phyloP scores from a whole-genome alignment of 805 yeast genomes.

The Naumovozyma dairenensis region DNA sequence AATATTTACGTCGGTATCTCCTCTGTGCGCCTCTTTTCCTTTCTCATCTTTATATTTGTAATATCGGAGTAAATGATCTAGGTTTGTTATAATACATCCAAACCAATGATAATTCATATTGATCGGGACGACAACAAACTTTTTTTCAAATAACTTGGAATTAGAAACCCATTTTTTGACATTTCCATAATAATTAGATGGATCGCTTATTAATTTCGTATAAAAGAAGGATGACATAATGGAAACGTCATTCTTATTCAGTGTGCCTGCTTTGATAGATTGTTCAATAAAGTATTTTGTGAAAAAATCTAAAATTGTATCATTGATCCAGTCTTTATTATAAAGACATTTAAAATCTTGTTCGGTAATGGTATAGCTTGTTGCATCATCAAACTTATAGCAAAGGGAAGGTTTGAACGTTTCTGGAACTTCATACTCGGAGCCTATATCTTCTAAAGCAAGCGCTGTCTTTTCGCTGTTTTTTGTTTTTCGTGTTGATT shows the following conservation, averaged over 20 bases:
- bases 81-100: conserved; percentile 59
- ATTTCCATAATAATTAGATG: conserved; percentile 41
- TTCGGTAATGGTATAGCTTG: conserved; percentile 46
- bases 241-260: conserved; percentile 32
- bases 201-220: conserved; percentile 44
- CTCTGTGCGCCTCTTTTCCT: conserved; percentile 1
- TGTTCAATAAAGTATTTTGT: conserved; percentile 46
- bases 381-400: conserved; percentile 44
- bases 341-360: conserved; percentile 72
- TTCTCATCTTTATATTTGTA: conserved; percentile 5
- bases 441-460: conserved; percentile 8
- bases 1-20: conserved; percentile 2
- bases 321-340: conserved; percentile 83
- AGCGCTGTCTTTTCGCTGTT: background rate
- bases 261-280: conserved; percentile 22
- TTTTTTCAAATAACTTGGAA: conserved; percentile 48
- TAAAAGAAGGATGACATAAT: conserved; percentile 80
- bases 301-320: conserved; percentile 77
- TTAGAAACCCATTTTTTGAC: conserved; percentile 73
- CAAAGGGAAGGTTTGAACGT: conserved; percentile 36
- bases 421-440: conserved; percentile 19
- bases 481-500: conserved; percentile 5
- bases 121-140: conserved; percentile 67
- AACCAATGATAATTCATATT: conserved; percentile 84
- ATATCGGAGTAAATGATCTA: conserved; percentile 23